Conservation (phyloP, 345 rosid species). For the Populus euphratica region DNA sequence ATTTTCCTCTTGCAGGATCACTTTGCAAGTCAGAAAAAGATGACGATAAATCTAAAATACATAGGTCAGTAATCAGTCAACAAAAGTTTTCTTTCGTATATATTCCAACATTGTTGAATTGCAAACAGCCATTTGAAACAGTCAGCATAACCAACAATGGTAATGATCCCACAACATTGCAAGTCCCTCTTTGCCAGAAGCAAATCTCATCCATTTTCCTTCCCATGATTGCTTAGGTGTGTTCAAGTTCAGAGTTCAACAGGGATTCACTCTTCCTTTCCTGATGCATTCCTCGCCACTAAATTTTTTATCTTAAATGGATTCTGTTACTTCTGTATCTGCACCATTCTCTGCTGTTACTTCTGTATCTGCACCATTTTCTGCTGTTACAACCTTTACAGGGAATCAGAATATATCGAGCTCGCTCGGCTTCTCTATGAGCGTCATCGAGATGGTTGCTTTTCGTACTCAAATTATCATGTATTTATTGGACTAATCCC, state of each 20-base stretch:
- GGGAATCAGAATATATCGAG: too few species aligned
- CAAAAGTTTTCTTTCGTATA: not conserved
- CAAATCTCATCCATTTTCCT: not conserved
- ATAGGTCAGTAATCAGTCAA: slow-evolving; percentile 12
- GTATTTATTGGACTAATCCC: too few species aligned
- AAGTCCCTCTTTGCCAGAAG: not conserved
- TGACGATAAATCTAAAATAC: slow-evolving; percentile 21
- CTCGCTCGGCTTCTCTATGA: too few species aligned
- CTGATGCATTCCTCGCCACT: too few species aligned
- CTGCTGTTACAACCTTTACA: too few species aligned
- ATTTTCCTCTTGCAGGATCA: slow-evolving; percentile 18
- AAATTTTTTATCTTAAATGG: not conserved
- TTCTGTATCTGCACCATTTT: not conserved
- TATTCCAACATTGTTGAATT: not conserved
- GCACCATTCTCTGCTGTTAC: too few species aligned
- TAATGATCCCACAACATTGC: slow-evolving; percentile 19
- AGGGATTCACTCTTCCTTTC: too few species aligned
- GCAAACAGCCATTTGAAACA: not conserved
- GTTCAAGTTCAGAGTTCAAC: too few species aligned
- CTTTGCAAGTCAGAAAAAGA: slow-evolving; percentile 8
- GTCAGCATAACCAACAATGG: not conserved
- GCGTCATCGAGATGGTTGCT: too few species aligned
- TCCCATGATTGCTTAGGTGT: not conserved
- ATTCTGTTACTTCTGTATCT: not conserved
- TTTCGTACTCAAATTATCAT: too few species aligned